Conservation (phyloP, 106 monocot species). For the Amphibolis antarctica region DNA sequence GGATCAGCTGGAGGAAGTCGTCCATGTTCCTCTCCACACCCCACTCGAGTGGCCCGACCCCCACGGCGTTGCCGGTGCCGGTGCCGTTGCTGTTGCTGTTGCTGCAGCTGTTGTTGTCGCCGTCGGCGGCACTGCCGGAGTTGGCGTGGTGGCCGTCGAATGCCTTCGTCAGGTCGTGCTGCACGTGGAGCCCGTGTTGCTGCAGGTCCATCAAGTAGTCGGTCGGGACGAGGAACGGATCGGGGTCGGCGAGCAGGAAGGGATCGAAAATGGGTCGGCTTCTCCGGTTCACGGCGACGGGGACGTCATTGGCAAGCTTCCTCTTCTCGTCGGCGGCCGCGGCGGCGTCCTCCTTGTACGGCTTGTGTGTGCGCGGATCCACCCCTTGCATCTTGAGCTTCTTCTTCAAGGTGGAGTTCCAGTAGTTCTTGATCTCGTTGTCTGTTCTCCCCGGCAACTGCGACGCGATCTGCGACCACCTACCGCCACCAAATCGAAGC, state of each 20-base stretch:
- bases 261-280: background rate
- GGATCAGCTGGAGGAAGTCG: slow-evolving; percentile 3
- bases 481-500: too few species aligned
- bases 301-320: background rate
- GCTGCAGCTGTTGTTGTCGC: background rate
- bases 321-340: background rate
- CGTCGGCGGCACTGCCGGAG: background rate
- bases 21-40: slow-evolving; percentile 3
- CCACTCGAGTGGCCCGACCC: background rate
- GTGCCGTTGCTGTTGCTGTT: background rate
- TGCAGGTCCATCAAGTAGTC: background rate
- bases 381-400: background rate
- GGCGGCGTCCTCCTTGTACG: background rate
- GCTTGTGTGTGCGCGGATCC: background rate
- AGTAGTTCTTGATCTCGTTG: slow-evolving; percentile 11
- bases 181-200: too few species aligned
- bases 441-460: slow-evolving; percentile 7
- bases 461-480: slow-evolving; percentile 8
- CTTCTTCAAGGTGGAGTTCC: slow-evolving; percentile 7
- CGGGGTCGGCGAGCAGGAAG: background rate
- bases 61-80: background rate
- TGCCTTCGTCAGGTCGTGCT: too few species aligned
- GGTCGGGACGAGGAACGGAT: background rate
- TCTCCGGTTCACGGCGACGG: background rate
- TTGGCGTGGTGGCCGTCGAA: too few species aligned